Evolutionary conservation across 345 rosid genomes (phyloP), one percentile per base, ranked within the genome.

Genomic region (Lumnitzera racemosa): DNA sequence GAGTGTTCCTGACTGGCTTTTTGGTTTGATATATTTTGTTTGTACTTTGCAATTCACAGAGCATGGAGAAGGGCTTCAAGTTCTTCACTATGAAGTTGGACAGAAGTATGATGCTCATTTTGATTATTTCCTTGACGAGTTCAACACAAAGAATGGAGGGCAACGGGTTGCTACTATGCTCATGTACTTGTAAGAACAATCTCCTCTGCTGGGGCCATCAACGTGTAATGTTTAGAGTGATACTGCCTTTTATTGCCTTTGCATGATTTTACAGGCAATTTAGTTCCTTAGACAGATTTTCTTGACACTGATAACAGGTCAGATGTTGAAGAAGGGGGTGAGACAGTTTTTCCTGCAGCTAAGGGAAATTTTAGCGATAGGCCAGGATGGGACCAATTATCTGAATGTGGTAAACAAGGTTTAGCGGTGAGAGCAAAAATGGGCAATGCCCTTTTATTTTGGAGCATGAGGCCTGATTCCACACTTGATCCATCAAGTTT

Each of bases 261-360:
- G 41, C 20, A 46, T 62, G 23, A n/a, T 17, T 52, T 43, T 58
- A 13, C 47, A 16, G 49, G 5, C 24, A 20, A 17, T 46, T 48
- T 64, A 61, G 58, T 47, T 47, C 50, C 12, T 59, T 57, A 31
- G 49, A 27, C 5, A 2, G 43, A 36, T 56, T 3, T 59, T 52
- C n/a, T 47, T 20, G 41, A 24, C 62, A 59, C 46, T 62, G 49
- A 17, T 71, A 66, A 3, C 77, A 92, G 98, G 74, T 89, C 95
- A 15, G 98, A 87, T 76, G 96, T 87, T 68, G 98, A 92, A 78
- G 95, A 89, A 81, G 98, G 96, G 29, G 98, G 98, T 46, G 98
- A 92, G 76, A 92, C 98, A 2, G 83, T 89, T 61, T 92, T 92
- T 74, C 96, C 96, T 59, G 61, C 71, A 43, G 91, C 91, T 58